phyloP scores from a whole-genome alignment of 371 early-diverging fungal species.

The Apophysomyces sp. region DNA sequence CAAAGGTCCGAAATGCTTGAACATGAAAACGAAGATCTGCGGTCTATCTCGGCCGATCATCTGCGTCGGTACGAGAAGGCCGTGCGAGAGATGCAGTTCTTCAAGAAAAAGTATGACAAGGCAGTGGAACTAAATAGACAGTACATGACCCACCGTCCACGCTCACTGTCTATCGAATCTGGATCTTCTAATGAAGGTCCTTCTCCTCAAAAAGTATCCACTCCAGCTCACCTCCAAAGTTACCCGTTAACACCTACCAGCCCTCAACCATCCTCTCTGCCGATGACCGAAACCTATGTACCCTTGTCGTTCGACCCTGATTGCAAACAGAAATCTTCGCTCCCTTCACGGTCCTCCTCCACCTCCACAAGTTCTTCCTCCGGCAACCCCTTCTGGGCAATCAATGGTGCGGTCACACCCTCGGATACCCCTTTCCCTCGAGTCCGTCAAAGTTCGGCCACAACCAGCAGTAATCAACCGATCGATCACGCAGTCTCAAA shows the following conservation, averaged over 20 bases:
- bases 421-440: constrained; percentile 17
- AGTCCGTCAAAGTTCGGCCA: constrained; percentile 21
- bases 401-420: background rate
- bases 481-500: background rate
- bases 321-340: background rate
- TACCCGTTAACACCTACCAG: constrained; percentile 26
- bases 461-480: background rate
- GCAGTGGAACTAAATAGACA: constrained; percentile 1
- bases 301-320: background rate
- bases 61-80: constrained; percentile 46
- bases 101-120: constrained; percentile 38
- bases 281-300: background rate
- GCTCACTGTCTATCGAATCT: constrained; percentile 31
- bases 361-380: constrained; percentile 9
- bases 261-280: constrained; percentile 27
- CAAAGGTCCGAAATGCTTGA: constrained; percentile 34
- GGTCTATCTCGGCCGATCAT: constrained; percentile 11
- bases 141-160: constrained; percentile 20
- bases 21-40: constrained; percentile 34
- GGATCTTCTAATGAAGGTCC: constrained; percentile 6
- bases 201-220: background rate
- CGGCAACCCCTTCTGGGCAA: constrained; percentile 5
- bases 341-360: constrained; percentile 17
- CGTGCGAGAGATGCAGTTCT: constrained; percentile 50
- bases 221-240: background rate